Percentiles rank a stretch among this genome's conserved stretches.
phyloP scores from a whole-genome alignment of 1,139 yeast genomes.

The Blastobotrys ciferrii region DNA sequence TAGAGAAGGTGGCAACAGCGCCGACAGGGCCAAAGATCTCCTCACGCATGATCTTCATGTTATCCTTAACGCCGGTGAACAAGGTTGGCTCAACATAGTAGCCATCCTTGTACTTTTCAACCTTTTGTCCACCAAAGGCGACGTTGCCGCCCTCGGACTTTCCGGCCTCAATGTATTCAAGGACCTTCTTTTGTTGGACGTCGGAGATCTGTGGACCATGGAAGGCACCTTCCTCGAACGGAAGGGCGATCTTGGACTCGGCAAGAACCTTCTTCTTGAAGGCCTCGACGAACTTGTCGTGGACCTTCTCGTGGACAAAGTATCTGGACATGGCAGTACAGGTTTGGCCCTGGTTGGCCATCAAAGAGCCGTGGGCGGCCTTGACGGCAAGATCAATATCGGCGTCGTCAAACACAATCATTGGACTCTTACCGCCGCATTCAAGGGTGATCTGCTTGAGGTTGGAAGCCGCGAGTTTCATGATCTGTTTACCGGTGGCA shows the following conservation, averaged over 20 bases:
- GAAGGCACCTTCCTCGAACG: conserved; percentile 66
- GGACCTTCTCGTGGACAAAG: conserved; percentile 69
- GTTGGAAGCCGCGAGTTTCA: conserved; percentile 71
- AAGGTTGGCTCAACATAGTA: conserved; percentile 68
- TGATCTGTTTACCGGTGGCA: conserved; percentile 71
- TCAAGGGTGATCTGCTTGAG: conserved; percentile 78
- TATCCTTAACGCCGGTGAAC: conserved; percentile 60
- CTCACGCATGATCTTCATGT: conserved; percentile 62
- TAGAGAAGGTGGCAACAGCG: conserved; percentile 61
- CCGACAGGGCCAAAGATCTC: conserved; percentile 91
- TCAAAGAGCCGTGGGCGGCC: conserved; percentile 57
- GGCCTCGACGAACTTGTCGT: conserved; percentile 59
- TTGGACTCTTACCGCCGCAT: conserved; percentile 84
- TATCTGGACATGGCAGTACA: conserved; percentile 85
- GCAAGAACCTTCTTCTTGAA: conserved; percentile 59
- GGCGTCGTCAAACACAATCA: conserved; percentile 72
- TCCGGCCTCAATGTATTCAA: conserved; percentile 70
- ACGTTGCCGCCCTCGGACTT: conserved; percentile 72
- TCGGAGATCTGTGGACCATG: conserved; percentile 88
- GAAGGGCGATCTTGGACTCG: conserved; percentile 62
- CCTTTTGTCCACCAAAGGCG: conserved; percentile 79
- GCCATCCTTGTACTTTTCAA: conserved; percentile 73
- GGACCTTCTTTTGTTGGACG: conserved; percentile 70
- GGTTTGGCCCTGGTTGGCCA: conserved; percentile 81
- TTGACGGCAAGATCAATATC: conserved; percentile 58